These are phyloP conservation scores for Guadua angustifolia DNA, from an alignment of 176 grass and related monocot genomes.

Conservation along the genomic window DNA sequence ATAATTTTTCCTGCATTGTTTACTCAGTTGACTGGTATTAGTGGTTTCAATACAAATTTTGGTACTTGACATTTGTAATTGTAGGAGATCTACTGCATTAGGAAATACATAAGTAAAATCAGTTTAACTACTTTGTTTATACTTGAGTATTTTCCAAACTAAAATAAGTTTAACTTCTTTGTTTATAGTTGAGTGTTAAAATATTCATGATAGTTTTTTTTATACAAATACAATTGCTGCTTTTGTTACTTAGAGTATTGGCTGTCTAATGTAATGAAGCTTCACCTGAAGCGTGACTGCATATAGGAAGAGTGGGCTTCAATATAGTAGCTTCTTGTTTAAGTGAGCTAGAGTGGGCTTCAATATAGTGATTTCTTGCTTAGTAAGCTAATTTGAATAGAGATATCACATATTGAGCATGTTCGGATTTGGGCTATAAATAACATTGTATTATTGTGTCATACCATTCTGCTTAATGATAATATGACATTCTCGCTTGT, in stretches of 20 bases:
- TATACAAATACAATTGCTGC: slow-evolving; percentile 21
- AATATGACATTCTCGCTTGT: neutral
- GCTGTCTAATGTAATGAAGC: neutral
- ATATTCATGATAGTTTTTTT: neutral
- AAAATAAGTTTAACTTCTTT: slow-evolving; percentile 23
- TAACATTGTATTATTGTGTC: neutral
- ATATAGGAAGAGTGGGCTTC: neutral
- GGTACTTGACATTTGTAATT: slow-evolving; percentile 9
- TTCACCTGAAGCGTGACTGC: neutral
- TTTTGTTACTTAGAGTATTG: slow-evolving; percentile 10
- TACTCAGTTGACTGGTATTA: neutral
- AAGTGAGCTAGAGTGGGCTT: neutral
- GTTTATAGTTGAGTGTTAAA: slow-evolving; percentile 19
- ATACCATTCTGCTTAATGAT: neutral
- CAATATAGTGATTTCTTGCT: slow-evolving; percentile 6
- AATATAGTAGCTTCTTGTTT: slow-evolving; percentile 17
- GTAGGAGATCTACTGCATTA: slow-evolving; percentile 12
- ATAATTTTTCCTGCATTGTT: slow-evolving; percentile 2
- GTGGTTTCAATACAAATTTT: slow-evolving; percentile 14
- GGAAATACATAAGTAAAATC: neutral
- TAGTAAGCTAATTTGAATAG: neutral
- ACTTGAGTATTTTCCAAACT: neutral
- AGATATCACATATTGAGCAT: slow-evolving; percentile 11
- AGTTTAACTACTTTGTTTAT: slow-evolving; percentile 26
- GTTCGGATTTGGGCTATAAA: neutral